A percentile compares a stretch with the other conserved stretches of the same genome.
phyloP scores from a whole-genome alignment of 2,329 filamentous ascomycete species.

The Chaetomium sp. region DNA sequence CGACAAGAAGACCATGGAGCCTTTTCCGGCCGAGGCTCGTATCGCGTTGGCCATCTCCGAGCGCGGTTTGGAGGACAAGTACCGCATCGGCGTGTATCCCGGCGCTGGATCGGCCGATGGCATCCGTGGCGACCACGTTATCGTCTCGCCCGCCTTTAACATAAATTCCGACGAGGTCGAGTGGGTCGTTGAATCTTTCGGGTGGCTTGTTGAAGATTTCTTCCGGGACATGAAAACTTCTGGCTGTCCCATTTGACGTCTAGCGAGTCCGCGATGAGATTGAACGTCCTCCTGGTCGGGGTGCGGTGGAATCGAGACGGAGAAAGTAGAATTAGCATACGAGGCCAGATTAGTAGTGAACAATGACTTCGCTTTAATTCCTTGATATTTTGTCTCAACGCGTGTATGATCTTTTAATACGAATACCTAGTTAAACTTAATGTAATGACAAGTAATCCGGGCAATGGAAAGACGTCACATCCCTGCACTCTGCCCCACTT shows the following conservation, averaged over 20 bases:
- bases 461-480: too few species aligned
- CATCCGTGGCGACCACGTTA: constrained; percentile 59
- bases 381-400: too few species aligned
- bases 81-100: constrained; percentile 51
- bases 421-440: too few species aligned
- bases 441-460: too few species aligned
- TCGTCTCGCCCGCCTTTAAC: constrained; percentile 64
- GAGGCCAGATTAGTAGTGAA: too few species aligned
- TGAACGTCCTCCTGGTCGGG: too few species aligned
- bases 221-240: constrained; percentile 27
- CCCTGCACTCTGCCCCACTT: too few species aligned
- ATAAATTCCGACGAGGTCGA: constrained; percentile 51
- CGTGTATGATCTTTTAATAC: too few species aligned
- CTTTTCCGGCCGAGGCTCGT: constrained; percentile 29
- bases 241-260: neutral
- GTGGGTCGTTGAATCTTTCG: constrained; percentile 45
- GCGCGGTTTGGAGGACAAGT: constrained; percentile 26
- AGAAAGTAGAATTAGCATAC: too few species aligned
- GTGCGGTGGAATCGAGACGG: too few species aligned
- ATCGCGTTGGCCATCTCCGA: constrained; percentile 31
- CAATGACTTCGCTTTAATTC: too few species aligned
- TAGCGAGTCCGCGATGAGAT: too few species aligned
- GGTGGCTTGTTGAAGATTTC: constrained; percentile 45
- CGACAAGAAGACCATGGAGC: constrained; percentile 28
- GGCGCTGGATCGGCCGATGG: constrained; percentile 56